A percentile compares a stretch with the other conserved stretches of the same genome.
Conservation (phyloP, 2,329 filamentous ascomycete genomes). For the Lachnellula hyalina region DNA sequence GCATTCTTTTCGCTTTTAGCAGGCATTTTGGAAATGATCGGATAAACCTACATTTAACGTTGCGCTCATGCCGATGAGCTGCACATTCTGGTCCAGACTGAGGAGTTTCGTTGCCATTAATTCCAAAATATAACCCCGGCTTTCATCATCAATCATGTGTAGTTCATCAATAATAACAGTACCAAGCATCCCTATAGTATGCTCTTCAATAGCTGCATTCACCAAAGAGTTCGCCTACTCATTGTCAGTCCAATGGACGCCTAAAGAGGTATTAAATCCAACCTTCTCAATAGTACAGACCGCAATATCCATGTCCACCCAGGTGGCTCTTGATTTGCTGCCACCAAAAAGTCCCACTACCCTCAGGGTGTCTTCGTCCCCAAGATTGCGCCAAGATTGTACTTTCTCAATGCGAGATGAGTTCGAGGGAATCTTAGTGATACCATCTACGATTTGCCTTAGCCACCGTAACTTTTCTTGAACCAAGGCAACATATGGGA, state of each 20-base stretch:
- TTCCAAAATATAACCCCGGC: conserved; percentile 72
- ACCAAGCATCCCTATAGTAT: conserved; percentile 55
- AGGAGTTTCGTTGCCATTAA: conserved; percentile 68
- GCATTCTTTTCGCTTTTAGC: conserved; percentile 51
- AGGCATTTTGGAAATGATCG: neutral
- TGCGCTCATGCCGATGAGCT: conserved; percentile 68
- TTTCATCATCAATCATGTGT: conserved; percentile 77
- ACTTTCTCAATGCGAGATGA: conserved; percentile 13
- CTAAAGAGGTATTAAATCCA: conserved; percentile 1
- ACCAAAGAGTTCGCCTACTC: conserved; percentile 67
- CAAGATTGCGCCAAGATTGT: conserved; percentile 48
- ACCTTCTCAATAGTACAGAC: conserved; percentile 78
- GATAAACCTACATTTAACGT: conserved; percentile 55
- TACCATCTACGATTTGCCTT: conserved; percentile 57
- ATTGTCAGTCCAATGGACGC: neutral
- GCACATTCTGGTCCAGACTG: conserved; percentile 60
- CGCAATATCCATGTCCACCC: conserved; percentile 71
- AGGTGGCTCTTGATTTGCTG: conserved; percentile 59
- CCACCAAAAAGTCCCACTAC: conserved; percentile 73
- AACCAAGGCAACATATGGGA: conserved; percentile 74
- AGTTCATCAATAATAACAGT: conserved; percentile 70
- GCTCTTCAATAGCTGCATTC: conserved; percentile 68
- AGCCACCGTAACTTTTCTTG: conserved; percentile 76
- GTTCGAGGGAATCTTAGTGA: conserved; percentile 35
- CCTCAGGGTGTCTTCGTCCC: conserved; percentile 53